Evolutionary conservation across 768 basidiomycete genomes (phyloP).

Genomic region (Suillus plorans): DNA sequence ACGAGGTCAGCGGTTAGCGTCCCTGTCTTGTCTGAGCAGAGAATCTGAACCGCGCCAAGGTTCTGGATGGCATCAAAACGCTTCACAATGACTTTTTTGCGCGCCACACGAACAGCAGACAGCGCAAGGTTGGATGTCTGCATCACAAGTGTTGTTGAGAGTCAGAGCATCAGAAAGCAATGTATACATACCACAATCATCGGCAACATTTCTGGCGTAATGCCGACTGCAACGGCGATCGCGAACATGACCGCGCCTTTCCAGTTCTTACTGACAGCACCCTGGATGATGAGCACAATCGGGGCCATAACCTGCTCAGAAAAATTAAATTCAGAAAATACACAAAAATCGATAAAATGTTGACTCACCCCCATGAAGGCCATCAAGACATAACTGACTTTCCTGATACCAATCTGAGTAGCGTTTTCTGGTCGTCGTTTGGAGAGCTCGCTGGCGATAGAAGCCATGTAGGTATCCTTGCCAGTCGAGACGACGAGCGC

Average conservation of each 20-base stretch:
- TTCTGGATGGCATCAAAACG: conserved; percentile 65
- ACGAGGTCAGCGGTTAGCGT: conserved; percentile 46
- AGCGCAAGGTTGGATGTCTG: conserved; percentile 60
- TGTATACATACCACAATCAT: conserved; percentile 30
- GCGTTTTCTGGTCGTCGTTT: conserved; percentile 33
- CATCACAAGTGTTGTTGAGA: conserved; percentile 34
- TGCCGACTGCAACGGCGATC: conserved; percentile 30
- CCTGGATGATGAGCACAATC: conserved; percentile 28
- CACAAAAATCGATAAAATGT: neutral
- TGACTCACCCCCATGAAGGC: conserved; percentile 29
- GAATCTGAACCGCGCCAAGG: conserved; percentile 51
- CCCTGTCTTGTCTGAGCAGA: conserved; percentile 69
- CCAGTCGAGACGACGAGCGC: conserved; percentile 33
- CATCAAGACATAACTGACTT: conserved; percentile 33
- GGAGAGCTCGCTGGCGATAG: conserved; percentile 34
- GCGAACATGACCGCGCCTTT: conserved; percentile 31
- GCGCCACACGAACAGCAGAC: conserved; percentile 54
- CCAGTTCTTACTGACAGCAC: conserved; percentile 32
- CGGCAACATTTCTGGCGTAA: conserved; percentile 33
- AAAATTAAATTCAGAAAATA: neutral
- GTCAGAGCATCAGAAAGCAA: neutral
- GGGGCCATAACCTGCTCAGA: conserved; percentile 29
- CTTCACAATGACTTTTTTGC: conserved; percentile 59
- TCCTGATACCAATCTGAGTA: conserved; percentile 32
- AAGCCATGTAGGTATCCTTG: conserved; percentile 34